Evolutionary conservation across 2,329 filamentous ascomycete genomes (phyloP).

Genomic region (Aspergillus alliaceus): DNA sequence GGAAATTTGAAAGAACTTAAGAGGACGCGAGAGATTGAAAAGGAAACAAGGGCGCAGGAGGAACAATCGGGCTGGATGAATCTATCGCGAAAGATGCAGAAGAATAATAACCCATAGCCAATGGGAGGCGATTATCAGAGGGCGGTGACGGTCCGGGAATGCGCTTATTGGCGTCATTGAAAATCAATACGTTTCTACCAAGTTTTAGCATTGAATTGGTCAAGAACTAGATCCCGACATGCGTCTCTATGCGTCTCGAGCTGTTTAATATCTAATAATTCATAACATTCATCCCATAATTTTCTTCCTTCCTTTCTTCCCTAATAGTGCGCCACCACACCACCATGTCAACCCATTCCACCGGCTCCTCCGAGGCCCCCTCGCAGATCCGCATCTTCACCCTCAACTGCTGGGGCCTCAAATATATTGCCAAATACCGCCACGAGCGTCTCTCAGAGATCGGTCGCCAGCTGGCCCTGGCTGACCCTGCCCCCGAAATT

Average conservation of each 20-base stretch:
- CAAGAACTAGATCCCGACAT: too few species aligned
- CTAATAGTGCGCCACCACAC: too few species aligned
- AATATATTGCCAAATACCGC: conserved; percentile 77
- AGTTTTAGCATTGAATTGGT: too few species aligned
- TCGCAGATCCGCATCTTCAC: conserved; percentile 75
- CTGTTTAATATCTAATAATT: not conserved
- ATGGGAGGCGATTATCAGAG: not conserved
- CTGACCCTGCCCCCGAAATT: conserved; percentile 72
- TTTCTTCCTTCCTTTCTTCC: too few species aligned
- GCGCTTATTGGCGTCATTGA: not conserved
- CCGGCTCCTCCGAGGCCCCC: conserved; percentile 36
- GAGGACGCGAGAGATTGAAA: not conserved
- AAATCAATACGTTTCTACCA: too few species aligned
- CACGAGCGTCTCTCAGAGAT: conserved; percentile 79
- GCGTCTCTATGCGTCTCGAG: not conserved
- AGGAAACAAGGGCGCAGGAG: not conserved
- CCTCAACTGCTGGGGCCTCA: conserved; percentile 96
- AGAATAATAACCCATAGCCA: conserved; percentile 2
- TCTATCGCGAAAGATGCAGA: not conserved
- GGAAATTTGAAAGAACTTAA: not conserved
- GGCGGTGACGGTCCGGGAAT: not conserved
- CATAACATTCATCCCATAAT: too few species aligned
- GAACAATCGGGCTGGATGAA: conserved; percentile 1
- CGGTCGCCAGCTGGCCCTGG: conserved; percentile 71
- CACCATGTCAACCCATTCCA: not conserved